Base-by-base conservation (phyloP, 306 rosid genomes). In the Boehmeria nivea region DNA sequence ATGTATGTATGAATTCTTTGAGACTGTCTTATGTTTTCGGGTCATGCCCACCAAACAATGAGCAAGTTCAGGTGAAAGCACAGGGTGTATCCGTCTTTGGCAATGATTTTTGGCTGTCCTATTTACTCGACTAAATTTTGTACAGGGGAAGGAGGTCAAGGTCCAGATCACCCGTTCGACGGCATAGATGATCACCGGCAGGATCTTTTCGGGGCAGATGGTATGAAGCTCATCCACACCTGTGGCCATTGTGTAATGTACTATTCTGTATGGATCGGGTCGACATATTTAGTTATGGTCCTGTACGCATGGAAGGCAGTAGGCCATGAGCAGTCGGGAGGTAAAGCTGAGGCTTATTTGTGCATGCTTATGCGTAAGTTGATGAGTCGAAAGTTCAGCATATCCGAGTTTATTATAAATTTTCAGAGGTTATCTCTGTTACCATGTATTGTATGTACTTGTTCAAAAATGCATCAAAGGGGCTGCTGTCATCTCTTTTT, bases 71-170 rank as follows among this genome's bases (percentile, higher is more conserved):
- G 91, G 86, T 83, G 94, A 83, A 82, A 72, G 59, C 71, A 69
- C 64, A 43, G 44, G 67, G 81, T 70, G 79, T 64, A 70, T 48
- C 78, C 70, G 48, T 71, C 17, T 59, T 61, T 39, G 53, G 8
- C 24, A 55, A 47, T 23, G 22, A 50, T 51, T 54, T 58, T 63
- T 51, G 25, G 47, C 62, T 48, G 58, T 63, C 71, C 44, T 63
- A 57, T 61, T 60, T 59, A 77, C 70, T 61, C 17, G 11, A 48
- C 51, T 36, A 34, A 51, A 52, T 61, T 67, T 57, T 58, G 51
- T 79, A 78, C 84, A 93, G 99, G 76, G 80, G 94, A 61, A 76
- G 86, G 68, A 79, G 86, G 77, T 93, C 99, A 46, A 83, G 94
- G 57, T 87, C 99, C 63, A 71, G 81, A 76, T 81, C 99, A 43